Percentiles rank a stretch among this genome's conserved stretches.
Evolutionary conservation across 139 green algal genomes (phyloP).

Genomic region (Coccomyxa sp.): DNA sequence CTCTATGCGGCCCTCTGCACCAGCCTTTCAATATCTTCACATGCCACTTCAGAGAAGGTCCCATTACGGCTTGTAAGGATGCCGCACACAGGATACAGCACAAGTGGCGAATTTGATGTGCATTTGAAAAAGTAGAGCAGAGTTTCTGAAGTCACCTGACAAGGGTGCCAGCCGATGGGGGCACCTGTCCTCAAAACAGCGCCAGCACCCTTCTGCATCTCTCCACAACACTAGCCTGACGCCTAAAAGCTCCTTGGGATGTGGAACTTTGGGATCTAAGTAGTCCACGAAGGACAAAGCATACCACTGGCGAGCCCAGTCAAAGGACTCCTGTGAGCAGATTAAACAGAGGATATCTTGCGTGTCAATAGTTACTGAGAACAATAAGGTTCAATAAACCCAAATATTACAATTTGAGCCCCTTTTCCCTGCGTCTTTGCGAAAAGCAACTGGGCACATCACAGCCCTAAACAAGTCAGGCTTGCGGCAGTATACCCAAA

Average conservation of each 20-base stretch:
- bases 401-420: no score
- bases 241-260: conserved; percentile 29
- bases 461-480: no score
- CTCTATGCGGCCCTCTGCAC: conserved; percentile 43
- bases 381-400: no score
- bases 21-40: background rate
- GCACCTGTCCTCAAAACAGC: conserved; percentile 35
- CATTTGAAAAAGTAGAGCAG: background rate
- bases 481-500: no score
- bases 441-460: no score
- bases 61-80: background rate
- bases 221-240: conserved; percentile 40
- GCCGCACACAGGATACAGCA: background rate
- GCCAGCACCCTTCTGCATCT: conserved; percentile 24
- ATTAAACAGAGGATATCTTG: no score
- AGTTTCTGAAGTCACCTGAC: background rate
- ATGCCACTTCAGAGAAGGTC: background rate
- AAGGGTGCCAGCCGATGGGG: conserved; percentile 34
- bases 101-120: background rate
- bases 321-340: background rate
- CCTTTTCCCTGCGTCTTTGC: no score
- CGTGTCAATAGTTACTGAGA: no score
- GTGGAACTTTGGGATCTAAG: conserved; percentile 23
- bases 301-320: conserved; percentile 36
- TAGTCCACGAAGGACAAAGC: conserved; percentile 27